A percentile compares a stretch with the other conserved stretches of the same genome.
Evolutionary conservation across 2,329 filamentous ascomycete species (phyloP).

Genomic region (Aspergillus sp.): DNA sequence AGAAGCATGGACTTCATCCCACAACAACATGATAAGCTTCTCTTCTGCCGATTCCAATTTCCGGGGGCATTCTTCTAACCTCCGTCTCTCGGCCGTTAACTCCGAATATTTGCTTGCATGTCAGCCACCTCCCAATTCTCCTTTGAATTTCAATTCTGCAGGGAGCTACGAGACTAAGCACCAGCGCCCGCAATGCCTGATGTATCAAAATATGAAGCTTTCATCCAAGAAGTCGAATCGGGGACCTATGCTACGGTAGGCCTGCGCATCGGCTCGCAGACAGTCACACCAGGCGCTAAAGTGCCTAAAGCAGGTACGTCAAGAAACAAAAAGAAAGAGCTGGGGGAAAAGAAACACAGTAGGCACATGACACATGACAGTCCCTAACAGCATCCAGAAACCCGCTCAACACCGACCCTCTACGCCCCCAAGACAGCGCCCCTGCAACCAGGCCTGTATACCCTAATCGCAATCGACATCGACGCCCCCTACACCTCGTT

Average conservation of each 20-base stretch:
- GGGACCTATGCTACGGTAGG: background rate
- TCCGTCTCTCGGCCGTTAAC: too few species aligned
- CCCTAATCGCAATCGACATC: slow-evolving; percentile 2
- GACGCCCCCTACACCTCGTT: slow-evolving; percentile 1
- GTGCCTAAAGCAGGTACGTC: background rate
- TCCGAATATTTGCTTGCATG: too few species aligned
- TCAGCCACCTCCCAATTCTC: too few species aligned
- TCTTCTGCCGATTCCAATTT: too few species aligned
- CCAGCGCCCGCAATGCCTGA: background rate
- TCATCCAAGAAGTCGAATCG: background rate
- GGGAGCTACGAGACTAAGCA: background rate
- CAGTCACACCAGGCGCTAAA: background rate
- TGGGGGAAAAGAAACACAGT: too few species aligned
- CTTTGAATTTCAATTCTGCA: background rate
- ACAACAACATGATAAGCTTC: too few species aligned
- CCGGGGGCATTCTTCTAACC: too few species aligned
- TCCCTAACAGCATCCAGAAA: background rate
- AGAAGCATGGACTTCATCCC: too few species aligned
- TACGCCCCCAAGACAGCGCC: background rate
- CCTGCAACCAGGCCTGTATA: background rate
- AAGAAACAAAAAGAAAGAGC: background rate
- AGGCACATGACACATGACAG: too few species aligned
- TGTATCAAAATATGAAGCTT: background rate
- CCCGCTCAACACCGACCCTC: background rate
- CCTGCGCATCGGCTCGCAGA: background rate